These are phyloP conservation scores for Pythium vanterpoolii DNA, from an alignment of 352 stramenopile species.

Conservation along the genomic window DNA sequence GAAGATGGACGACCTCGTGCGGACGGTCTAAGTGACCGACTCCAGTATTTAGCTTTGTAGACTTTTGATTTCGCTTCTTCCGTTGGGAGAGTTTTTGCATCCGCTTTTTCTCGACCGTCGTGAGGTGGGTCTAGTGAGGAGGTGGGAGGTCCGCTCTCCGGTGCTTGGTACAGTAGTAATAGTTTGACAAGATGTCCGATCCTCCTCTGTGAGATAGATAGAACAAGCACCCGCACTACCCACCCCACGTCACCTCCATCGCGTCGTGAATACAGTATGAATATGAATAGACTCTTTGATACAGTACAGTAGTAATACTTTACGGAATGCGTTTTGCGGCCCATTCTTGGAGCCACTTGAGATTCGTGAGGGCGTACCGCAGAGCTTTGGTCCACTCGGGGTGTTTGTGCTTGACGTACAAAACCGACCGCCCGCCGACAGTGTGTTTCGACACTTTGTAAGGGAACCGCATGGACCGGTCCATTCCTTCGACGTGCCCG, in stretches of 20 bases:
- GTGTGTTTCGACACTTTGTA: conserved; percentile 81
- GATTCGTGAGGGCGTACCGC: conserved; percentile 38
- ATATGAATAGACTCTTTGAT: too few species aligned
- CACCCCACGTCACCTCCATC: background rate
- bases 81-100: conserved; percentile 3
- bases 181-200: background rate
- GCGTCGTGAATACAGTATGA: too few species aligned
- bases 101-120: background rate
- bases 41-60: conserved; percentile 27
- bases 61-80: conserved; percentile 9
- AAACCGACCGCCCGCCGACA: conserved; percentile 62
- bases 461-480: conserved; percentile 61
- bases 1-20: conserved; percentile 35
- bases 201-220: conserved; percentile 7
- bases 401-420: conserved; percentile 81
- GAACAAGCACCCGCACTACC: background rate
- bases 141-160: background rate
- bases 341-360: conserved; percentile 80
- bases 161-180: conserved; percentile 16
- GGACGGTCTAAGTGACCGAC: background rate
- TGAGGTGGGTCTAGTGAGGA: background rate
- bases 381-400: conserved; percentile 77
- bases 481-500: conserved; percentile 43
- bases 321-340: conserved; percentile 29
- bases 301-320: background rate